Percentiles rank a stretch among this genome's conserved stretches.
phyloP scores from a whole-genome alignment of 1,284 basidiomycete genomes.

The Amylostereum areolatum region DNA sequence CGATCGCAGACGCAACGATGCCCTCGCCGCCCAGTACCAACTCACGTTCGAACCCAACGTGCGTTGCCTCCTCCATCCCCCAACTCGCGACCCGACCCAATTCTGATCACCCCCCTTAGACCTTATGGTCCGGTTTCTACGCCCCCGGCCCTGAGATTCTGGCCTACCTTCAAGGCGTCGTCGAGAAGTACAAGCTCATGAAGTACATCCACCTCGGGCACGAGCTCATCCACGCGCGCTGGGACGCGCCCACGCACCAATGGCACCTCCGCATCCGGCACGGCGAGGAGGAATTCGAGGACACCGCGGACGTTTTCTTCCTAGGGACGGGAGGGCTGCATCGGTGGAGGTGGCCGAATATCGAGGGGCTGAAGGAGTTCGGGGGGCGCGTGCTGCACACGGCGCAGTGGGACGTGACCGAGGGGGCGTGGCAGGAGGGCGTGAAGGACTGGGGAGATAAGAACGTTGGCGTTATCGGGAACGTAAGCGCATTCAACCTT shows the following conservation, averaged over 20 bases:
- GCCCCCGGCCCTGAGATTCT: conserved; percentile 53
- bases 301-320: conserved; percentile 47
- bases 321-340: conserved; percentile 44
- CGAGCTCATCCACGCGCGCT: conserved; percentile 43
- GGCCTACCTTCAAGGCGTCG: conserved; percentile 45
- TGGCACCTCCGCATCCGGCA: conserved; percentile 46
- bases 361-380: conserved; percentile 46
- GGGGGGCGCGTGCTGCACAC: conserved; percentile 48
- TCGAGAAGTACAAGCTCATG: conserved; percentile 51
- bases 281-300: conserved; percentile 33
- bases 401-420: conserved; percentile 47
- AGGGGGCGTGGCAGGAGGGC: conserved; percentile 39
- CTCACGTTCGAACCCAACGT: conserved; percentile 51
- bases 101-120: conserved; percentile 23
- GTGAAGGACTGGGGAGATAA: conserved; percentile 48
- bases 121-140: conserved; percentile 56
- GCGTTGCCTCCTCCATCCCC: conserved; percentile 7
- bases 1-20: background rate
- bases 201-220: conserved; percentile 50
- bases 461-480: conserved; percentile 53
- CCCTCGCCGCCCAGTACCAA: conserved; percentile 40
- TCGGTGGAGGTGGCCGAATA: conserved; percentile 55
- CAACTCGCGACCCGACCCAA: background rate
- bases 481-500: conserved; percentile 30
- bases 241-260: conserved; percentile 42